phyloP scores from a whole-genome alignment of 345 rosid species.

The Eucalyptus paniculata region DNA sequence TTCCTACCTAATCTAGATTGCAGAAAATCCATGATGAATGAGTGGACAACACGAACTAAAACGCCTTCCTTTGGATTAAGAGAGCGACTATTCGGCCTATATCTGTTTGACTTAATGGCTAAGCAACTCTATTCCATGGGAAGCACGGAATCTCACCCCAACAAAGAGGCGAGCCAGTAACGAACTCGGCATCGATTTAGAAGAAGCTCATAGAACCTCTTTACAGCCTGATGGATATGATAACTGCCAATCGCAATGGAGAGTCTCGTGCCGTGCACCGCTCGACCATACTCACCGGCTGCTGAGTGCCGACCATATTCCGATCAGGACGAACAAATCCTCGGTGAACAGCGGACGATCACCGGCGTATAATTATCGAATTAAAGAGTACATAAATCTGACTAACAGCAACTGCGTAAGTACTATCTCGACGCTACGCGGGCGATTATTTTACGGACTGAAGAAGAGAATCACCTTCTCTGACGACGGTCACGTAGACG shows the following conservation, averaged over 20 bases:
- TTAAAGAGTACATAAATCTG: neutral
- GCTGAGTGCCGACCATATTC: neutral
- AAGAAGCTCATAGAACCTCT: neutral
- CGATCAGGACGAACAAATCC: neutral
- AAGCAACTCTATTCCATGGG: neutral
- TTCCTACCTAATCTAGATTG: neutral
- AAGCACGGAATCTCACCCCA: neutral
- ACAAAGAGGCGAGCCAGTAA: neutral
- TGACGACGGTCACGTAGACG: conserved; percentile 20
- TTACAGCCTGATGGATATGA: neutral
- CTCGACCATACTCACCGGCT: neutral
- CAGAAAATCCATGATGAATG: neutral
- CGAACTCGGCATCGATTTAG: neutral
- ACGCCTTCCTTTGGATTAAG: neutral
- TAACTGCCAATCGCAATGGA: neutral
- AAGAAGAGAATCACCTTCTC: conserved; percentile 20
- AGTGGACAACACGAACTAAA: neutral
- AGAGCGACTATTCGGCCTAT: neutral
- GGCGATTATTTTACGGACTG: neutral
- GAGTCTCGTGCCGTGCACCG: neutral
- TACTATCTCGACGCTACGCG: neutral
- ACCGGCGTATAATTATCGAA: neutral
- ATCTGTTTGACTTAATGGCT: neutral
- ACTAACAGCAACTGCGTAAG: too few species aligned
- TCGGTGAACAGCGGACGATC: neutral